phyloP scores from a whole-genome alignment of 169 alveolate species.

The Cryptosporidium tyzzeri region DNA sequence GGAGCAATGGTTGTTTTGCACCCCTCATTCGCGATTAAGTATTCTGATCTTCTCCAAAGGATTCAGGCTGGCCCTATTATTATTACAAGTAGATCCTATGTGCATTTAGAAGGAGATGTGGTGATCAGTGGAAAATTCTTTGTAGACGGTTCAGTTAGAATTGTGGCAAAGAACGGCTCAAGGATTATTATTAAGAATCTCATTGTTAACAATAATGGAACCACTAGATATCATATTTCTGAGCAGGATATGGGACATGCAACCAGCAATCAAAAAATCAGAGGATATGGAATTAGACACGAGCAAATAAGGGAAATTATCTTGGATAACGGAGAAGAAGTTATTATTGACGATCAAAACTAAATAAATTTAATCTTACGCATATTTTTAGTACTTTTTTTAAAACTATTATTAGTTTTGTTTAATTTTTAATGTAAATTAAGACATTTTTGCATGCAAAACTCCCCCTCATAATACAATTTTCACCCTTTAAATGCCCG shows the following conservation, averaged over 20 bases:
- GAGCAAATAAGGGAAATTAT: slow-evolving; percentile 48
- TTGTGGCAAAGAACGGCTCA: slow-evolving; percentile 35
- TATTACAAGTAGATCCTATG: slow-evolving; percentile 41
- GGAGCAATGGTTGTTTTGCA: slow-evolving; percentile 87
- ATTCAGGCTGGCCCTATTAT: slow-evolving; percentile 72
- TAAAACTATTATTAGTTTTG: not conserved
- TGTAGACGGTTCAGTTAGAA: slow-evolving; percentile 58
- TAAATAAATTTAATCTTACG: not conserved
- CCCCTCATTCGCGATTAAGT: slow-evolving; percentile 87
- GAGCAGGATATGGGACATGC: slow-evolving; percentile 52
- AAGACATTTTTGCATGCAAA: slow-evolving; percentile 7
- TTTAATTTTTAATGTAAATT: slow-evolving; percentile 1
- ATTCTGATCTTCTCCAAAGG: slow-evolving; percentile 84
- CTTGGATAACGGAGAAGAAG: not conserved
- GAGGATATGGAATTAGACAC: slow-evolving; percentile 64
- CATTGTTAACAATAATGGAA: slow-evolving; percentile 43
- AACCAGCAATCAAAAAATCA: slow-evolving; percentile 45
- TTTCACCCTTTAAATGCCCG: not conserved
- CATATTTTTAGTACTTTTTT: not conserved
- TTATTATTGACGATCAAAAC: slow-evolving; percentile 23
- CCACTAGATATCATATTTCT: slow-evolving; percentile 34
- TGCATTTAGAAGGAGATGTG: slow-evolving; percentile 58
- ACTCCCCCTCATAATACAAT: not conserved
- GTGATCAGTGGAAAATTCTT: slow-evolving; percentile 48
- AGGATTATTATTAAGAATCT: slow-evolving; percentile 51